phyloP scores from a whole-genome alignment of 805 yeast species.

The Maudiozyma saulgeensis region DNA sequence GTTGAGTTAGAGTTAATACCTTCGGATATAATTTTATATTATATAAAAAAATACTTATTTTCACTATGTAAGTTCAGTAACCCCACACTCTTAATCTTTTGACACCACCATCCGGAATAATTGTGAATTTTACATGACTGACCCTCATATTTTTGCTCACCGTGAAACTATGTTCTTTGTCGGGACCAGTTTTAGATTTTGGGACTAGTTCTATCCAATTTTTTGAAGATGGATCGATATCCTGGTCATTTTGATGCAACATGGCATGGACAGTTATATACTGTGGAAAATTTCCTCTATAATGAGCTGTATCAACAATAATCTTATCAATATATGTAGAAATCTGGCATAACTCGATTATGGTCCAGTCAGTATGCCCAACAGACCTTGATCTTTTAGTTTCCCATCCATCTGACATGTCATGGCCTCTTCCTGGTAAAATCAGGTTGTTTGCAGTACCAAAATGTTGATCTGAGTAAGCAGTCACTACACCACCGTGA shows the following conservation, averaged over 20 bases:
- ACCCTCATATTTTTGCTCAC: slow-evolving; percentile 30
- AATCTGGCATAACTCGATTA: slow-evolving; percentile 64
- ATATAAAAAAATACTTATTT: neutral
- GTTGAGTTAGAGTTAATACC: too few relatives aligned
- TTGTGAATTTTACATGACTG: slow-evolving; percentile 68
- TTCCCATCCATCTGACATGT: slow-evolving; percentile 99
- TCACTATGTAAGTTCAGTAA: neutral
- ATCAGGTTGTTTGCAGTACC: slow-evolving; percentile 84
- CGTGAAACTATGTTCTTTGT: slow-evolving; percentile 58
- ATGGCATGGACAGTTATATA: slow-evolving; percentile 56
- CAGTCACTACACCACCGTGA: slow-evolving; percentile 82
- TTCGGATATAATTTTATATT: neutral
- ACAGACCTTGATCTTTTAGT: slow-evolving; percentile 77
- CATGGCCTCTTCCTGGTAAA: slow-evolving; percentile 89
- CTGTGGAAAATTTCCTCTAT: slow-evolving; percentile 92
- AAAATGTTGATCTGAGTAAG: slow-evolving; percentile 85
- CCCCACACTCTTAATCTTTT: slow-evolving; percentile 66
- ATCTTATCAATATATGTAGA: slow-evolving; percentile 45
- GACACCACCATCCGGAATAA: slow-evolving; percentile 96
- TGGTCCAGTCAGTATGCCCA: slow-evolving; percentile 89
- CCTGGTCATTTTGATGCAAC: slow-evolving; percentile 21
- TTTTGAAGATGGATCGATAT: slow-evolving; percentile 21
- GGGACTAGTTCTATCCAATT: slow-evolving; percentile 60
- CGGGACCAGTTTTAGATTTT: slow-evolving; percentile 71
- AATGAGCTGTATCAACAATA: slow-evolving; percentile 85